Evolutionary conservation across 352 stramenopile species (phyloP), one percentile per base, ranked within the genome.

Genomic region (Phytophthora capsici): DNA sequence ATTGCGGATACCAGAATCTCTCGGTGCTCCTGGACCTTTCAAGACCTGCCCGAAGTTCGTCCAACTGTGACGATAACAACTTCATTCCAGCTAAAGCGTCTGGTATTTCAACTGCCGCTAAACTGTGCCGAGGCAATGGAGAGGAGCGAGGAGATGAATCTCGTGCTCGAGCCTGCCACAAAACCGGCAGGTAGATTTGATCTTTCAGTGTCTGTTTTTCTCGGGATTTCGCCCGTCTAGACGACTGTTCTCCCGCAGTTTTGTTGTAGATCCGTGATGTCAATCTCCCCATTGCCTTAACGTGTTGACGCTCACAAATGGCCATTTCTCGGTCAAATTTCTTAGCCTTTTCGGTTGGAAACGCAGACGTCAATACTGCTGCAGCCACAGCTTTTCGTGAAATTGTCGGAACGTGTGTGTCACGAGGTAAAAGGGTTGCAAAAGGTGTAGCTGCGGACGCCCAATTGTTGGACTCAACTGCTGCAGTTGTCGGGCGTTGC

Each of bases 1-100:
- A 47, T 28, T 54, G 50, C 30, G 48, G 43, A 48, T 48, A 66
- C 65, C 59, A 62, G 40, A 58, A 46, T 30, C 20, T 53, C 46
- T 41, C 23, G 45, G 36, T 34, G 5, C 16, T 44, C 50, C 4
- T 22, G 6, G 38, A 56, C 32, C 10, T 41, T 7, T 71, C 40
- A 9, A 84, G 50, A 55, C 64, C 63, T 16, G 63, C 68, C 14
- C 71, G 77, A 10, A 89, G 59, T 14, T 57, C 60, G 2, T 75
- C 50, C 2, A 89, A 30, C 22, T 85, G 76, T 2, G 78, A 73
- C 6, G 77, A 82, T 14, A 82, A 58, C 23, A 84, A 22, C 16
- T 73, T 77, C 13, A 66, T 71, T 1, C 75, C 75, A 19, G 69
- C 45, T 37, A 81, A 73, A 36, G 47, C 49, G 20, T 57, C 46